A percentile compares a stretch with the other conserved stretches of the same genome.
Conservation (phyloP, 352 stramenopile species). For the Phytophthora megakarya region DNA sequence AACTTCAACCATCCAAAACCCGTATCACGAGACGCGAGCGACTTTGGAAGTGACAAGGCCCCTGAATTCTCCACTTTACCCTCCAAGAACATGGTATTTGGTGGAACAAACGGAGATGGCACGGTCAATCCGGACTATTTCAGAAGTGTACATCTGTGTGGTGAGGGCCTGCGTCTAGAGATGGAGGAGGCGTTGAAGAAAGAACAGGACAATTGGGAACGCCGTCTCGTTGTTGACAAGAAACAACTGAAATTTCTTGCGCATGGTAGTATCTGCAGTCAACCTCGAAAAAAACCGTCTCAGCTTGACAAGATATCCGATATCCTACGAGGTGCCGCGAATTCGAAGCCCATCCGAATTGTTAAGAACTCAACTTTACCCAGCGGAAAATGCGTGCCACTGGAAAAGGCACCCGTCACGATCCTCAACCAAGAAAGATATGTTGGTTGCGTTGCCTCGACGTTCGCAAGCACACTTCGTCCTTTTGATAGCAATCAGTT, state of each 20-base stretch:
- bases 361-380: constrained; percentile 78
- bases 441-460: constrained; percentile 47
- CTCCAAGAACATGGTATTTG: constrained; percentile 89
- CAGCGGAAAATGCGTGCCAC: constrained; percentile 71
- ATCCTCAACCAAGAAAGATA: constrained; percentile 78
- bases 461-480: constrained; percentile 58
- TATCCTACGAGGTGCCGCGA: constrained; percentile 56
- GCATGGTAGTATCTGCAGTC: constrained; percentile 82
- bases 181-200: constrained; percentile 72
- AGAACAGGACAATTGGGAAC: constrained; percentile 74
- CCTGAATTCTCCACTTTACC: constrained; percentile 80
- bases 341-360: constrained; percentile 76
- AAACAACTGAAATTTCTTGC: constrained; percentile 87
- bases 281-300: constrained; percentile 49
- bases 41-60: constrained; percentile 10
- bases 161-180: constrained; percentile 73
- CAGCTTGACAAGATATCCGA: constrained; percentile 83
- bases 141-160: constrained; percentile 84
- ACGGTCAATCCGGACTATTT: constrained; percentile 80
- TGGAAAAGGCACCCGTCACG: constrained; percentile 63
- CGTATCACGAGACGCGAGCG: constrained; percentile 43
- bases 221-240: constrained; percentile 88
- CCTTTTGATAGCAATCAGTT: constrained; percentile 47
- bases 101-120: constrained; percentile 77
- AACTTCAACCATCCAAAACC: constrained; percentile 78